These are phyloP conservation scores for Garcia nutans DNA, from an alignment of 345 rosid species.

Conservation along the genomic window DNA sequence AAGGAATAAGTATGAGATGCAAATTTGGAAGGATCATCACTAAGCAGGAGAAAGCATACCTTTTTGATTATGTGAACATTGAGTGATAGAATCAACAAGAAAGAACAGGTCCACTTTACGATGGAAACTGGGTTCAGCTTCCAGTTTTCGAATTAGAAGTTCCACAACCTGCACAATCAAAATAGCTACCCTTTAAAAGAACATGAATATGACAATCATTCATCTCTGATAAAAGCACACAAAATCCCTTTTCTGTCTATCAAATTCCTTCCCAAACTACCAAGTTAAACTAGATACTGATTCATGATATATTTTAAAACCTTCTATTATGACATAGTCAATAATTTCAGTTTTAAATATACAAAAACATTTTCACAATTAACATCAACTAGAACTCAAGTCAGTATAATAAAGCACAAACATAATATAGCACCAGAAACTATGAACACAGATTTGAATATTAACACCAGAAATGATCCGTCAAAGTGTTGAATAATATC, in stretches of 20 bases:
- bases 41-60: conserved; percentile 32
- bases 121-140: conserved; percentile 73
- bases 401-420: too few species aligned
- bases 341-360: too few species aligned
- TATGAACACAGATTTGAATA: too few species aligned
- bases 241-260: neutral
- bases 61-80: conserved; percentile 88
- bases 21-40: neutral
- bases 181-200: conserved; percentile 6
- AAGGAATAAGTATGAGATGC: neutral
- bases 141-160: conserved; percentile 81
- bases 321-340: neutral
- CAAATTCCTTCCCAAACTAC: neutral
- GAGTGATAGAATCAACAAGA: conserved; percentile 94
- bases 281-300: neutral
- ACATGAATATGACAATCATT: neutral
- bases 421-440: too few species aligned
- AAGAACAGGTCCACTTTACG: conserved; percentile 90
- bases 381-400: too few species aligned
- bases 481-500: too few species aligned
- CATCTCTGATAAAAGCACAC: too few species aligned
- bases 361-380: too few species aligned
- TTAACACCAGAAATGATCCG: too few species aligned
- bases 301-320: neutral
- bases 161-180: conserved; percentile 76